phyloP scores from a whole-genome alignment of 2,329 filamentous ascomycete genomes.

The Pezicula carpinea region DNA sequence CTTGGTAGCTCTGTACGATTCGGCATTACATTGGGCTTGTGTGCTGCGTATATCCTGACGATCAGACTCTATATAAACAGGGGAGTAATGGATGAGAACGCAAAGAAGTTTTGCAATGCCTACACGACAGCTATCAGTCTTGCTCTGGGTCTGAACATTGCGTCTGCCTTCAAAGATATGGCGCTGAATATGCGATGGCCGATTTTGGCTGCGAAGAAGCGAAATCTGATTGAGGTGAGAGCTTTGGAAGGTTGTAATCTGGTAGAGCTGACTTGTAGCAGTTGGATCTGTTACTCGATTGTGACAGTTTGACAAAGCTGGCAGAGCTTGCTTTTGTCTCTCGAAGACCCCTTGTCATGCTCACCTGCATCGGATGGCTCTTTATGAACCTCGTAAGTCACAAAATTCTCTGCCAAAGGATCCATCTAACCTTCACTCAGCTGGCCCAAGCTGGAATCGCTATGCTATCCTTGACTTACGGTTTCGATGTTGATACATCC shows the following conservation, averaged over 20 bases:
- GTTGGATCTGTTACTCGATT: constrained; percentile 28
- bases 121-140: constrained; percentile 41
- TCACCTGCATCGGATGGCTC: constrained; percentile 27
- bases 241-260: background rate
- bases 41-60: constrained; percentile 16
- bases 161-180: constrained; percentile 39
- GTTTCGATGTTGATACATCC: constrained; percentile 34
- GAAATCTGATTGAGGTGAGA: constrained; percentile 36
- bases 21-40: constrained; percentile 19
- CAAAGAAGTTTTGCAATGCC: constrained; percentile 39
- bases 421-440: constrained; percentile 18
- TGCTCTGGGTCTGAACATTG: constrained; percentile 36
- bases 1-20: constrained; percentile 15
- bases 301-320: constrained; percentile 28
- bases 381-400: constrained; percentile 29
- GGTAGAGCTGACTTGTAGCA: background rate
- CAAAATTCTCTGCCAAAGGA: background rate
- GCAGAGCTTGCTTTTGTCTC: constrained; percentile 26
- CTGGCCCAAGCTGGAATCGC: constrained; percentile 39
- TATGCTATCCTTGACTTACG: constrained; percentile 37
- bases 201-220: constrained; percentile 33
- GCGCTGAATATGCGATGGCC: constrained; percentile 42
- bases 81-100: constrained; percentile 26
- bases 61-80: constrained; percentile 13
- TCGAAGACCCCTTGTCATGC: constrained; percentile 22